Conservation (phyloP, 2,329 filamentous ascomycete genomes). For the Colletotrichum costaricense region DNA sequence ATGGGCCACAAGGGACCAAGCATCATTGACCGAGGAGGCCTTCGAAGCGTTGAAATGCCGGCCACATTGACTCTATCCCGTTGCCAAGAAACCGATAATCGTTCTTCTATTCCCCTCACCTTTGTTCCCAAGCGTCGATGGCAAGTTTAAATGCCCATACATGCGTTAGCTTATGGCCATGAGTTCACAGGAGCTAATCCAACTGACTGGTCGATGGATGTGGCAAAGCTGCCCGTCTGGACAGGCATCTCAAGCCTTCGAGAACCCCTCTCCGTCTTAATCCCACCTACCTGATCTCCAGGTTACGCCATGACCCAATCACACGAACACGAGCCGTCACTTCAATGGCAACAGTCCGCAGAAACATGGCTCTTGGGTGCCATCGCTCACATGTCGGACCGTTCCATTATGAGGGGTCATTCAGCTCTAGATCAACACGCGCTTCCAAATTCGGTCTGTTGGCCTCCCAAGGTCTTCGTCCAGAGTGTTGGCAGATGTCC, state of each 20-base stretch:
- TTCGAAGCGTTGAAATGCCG: neutral
- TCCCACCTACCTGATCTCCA: neutral
- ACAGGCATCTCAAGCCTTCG: conserved; percentile 6
- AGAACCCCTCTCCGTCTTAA: neutral
- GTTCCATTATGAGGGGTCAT: conserved; percentile 9
- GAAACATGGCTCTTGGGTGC: conserved; percentile 13
- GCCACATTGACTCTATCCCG: neutral
- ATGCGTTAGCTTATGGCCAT: neutral
- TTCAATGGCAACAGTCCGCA: neutral
- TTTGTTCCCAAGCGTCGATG: neutral
- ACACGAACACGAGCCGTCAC: conserved; percentile 3
- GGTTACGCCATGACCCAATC: conserved; percentile 12
- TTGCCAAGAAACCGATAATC: neutral
- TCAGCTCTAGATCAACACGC: neutral
- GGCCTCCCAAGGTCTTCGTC: neutral
- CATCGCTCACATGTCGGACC: conserved; percentile 30
- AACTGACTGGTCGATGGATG: neutral
- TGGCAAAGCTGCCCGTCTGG: conserved; percentile 15
- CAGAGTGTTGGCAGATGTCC: neutral
- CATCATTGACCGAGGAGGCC: neutral
- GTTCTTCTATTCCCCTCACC: neutral
- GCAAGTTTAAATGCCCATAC: neutral
- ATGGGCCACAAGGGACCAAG: neutral
- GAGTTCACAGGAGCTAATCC: neutral
- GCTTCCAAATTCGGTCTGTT: neutral